A percentile compares a stretch with the other conserved stretches of the same genome.
Conservation (phyloP, 805 yeast genomes). For the Teunomyces kruisii region DNA sequence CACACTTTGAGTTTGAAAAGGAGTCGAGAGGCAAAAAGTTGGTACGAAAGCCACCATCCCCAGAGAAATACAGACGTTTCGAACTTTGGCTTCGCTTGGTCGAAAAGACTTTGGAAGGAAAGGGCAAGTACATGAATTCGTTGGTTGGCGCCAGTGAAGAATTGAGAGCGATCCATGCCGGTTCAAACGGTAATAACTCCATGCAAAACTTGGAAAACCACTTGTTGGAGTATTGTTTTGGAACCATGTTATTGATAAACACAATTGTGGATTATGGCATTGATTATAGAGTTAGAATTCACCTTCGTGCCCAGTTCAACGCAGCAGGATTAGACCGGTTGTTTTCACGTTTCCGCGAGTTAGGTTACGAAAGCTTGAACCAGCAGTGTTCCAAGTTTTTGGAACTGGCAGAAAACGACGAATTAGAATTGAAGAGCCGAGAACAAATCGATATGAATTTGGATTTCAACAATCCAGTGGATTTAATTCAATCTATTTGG, state of each 20-base stretch:
- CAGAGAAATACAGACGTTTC: slow-evolving; percentile 47
- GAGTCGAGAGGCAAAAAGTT: slow-evolving; percentile 22
- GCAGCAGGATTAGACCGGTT: slow-evolving; percentile 25
- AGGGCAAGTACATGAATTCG: slow-evolving; percentile 83
- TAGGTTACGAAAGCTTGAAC: slow-evolving; percentile 58
- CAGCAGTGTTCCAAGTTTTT: slow-evolving; percentile 66
- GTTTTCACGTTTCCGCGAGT: slow-evolving; percentile 20
- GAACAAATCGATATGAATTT: slow-evolving; percentile 41
- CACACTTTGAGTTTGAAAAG: slow-evolving; percentile 40
- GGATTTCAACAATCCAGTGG: slow-evolving; percentile 71
- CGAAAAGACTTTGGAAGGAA: slow-evolving; percentile 70
- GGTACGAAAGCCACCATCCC: slow-evolving; percentile 37
- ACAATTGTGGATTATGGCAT: slow-evolving; percentile 54
- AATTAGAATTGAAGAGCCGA: slow-evolving; percentile 39
- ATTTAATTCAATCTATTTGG: slow-evolving; percentile 61
- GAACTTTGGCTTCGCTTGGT: slow-evolving; percentile 72
- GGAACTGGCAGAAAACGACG: slow-evolving; percentile 57
- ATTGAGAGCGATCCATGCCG: slow-evolving; percentile 45
- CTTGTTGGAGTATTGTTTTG: slow-evolving; percentile 66
- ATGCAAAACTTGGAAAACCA: slow-evolving; percentile 57
- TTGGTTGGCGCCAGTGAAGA: slow-evolving; percentile 92
- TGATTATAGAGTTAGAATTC: slow-evolving; percentile 49
- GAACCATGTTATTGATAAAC: slow-evolving; percentile 69
- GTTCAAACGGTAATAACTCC: slow-evolving; percentile 24
- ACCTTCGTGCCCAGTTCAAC: slow-evolving; percentile 50